Conservation (phyloP, 129 eudicot genomes). For the Erigeron canadensis region DNA sequence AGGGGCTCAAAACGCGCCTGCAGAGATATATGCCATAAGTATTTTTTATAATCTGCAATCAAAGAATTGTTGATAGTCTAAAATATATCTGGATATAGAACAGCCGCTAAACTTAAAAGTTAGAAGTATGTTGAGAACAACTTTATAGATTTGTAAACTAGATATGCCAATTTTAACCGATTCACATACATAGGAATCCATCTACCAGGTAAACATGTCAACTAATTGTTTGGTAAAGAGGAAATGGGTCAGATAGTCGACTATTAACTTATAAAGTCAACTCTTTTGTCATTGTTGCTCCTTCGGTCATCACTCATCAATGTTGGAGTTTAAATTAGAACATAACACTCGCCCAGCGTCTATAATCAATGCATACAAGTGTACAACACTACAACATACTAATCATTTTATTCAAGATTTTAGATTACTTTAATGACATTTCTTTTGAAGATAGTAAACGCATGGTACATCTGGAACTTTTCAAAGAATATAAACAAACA, state of each 20-base stretch:
- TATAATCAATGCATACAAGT: not conserved
- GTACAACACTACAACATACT: not conserved
- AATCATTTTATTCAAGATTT: not conserved
- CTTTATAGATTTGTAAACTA: too few relatives aligned
- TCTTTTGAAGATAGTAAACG: not conserved
- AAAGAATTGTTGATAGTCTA: not conserved
- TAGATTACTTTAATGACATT: too few relatives aligned
- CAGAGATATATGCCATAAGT: slow-evolving; percentile 15
- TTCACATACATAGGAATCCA: not conserved
- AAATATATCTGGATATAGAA: too few relatives aligned
- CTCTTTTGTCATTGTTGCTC: too few relatives aligned
- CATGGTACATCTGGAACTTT: not conserved
- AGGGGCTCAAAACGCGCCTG: slow-evolving; percentile 72
- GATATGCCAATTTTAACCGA: too few relatives aligned
- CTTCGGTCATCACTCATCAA: too few relatives aligned
- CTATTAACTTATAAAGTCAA: too few relatives aligned
- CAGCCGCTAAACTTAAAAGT: not conserved
- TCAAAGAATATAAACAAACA: not conserved
- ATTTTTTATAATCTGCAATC: not conserved
- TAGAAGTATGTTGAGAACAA: not conserved
- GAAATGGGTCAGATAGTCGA: not conserved
- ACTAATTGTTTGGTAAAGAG: not conserved
- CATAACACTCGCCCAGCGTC: not conserved
- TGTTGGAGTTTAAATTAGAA: too few relatives aligned
- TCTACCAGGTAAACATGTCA: not conserved